Base-by-base conservation (phyloP, 2,329 filamentous ascomycete genomes). In the Setomelanomma holmii region DNA sequence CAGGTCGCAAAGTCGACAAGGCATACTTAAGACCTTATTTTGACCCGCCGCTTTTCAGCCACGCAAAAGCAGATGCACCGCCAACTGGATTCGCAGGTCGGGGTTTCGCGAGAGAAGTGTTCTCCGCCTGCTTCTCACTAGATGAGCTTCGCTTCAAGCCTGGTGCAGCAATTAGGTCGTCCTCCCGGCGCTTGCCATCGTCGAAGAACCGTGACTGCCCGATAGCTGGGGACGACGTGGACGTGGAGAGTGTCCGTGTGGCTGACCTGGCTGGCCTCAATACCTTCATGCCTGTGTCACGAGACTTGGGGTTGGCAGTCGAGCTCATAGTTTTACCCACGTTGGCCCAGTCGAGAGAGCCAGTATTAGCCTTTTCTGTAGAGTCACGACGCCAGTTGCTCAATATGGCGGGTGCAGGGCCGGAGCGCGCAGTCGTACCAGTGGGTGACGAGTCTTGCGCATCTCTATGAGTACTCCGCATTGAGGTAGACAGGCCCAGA, bases 61-160 rank as follows among this genome's bases (percentile, higher is more conserved):
- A 98, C 11, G 90, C 88, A 78, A 98, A 98, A 2, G 93, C 93
- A 52, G 91, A 95, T 12, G 90, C 93, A n/a, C 90, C 90, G 7
- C 93, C 93, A 16, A 96, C 85, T 0, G 95, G 93, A 68, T 98
- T 98, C 24, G 86, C 81, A 5, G 86, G 82, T 50, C 86, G 83
- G 14, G 84, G 78, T 63, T 82, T 82, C 39, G 60, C 71, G 49
- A 51, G 51, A 50, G 63, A 58, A 19, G 67, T 49, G 55, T 75
- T 75, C 62, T 72, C 72, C 55, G 77, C 77, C 45, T 64, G 73
- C 64, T 70, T 71, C 38, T 72, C 68, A 4, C 66, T 57, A 42
- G 67, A 71, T 6, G 61, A 59, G 4, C 51, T 51, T 40, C 65
- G 55, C 56, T 63, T 79, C 64, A 64, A 59, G 41, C 60, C 59